Evolutionary conservation across 345 rosid genomes (phyloP), one percentile per base, ranked within the genome.

Genomic region (Anacardium occidentale): DNA sequence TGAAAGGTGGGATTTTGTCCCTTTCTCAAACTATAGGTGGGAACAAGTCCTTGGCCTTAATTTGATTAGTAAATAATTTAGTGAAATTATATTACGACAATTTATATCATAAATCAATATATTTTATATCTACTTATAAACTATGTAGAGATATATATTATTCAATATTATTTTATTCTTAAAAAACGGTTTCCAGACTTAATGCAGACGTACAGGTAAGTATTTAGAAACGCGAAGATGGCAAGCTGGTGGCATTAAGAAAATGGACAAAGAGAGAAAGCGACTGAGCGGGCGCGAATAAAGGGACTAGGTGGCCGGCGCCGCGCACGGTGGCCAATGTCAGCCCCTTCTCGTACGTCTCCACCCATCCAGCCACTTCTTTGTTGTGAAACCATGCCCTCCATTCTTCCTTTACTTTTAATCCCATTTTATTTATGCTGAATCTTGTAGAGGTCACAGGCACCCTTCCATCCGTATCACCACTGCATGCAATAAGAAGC

Each of bases 381-480:
- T 25, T 74, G 64, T 81, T 79, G 72, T 92, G 81, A 75, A 84
- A 86, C 96, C 98, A 92, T 51, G 92, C 84, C 75, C 91, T 83
- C 98, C 96, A 92, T 42, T 85, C 82, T 56, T 79, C 82, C 50
- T 73, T 60, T 9, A 83, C 74, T 50, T 73, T 80, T 24, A 87
- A 56, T 22, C 83, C 75, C 78, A 90, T 73, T 71, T 84, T 84
- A 50, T 83, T 89, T 73, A 92, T 74, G 76, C 88, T 83, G 74
- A 87, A 90, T 42, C 94, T 85, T 9, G 91, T 92, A 29, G 91
- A 78, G 40, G 96, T 90, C 66, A 90, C 96, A 0, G 98, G 96
- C 45, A 90, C 88, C 73, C 98, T 89, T 69, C 94, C 96, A 76
- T 92, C 96, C 4, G 92, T 86, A 68, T 92, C 98, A 9, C 98